These are phyloP conservation scores for Cyclotella baltica DNA, from an alignment of 108 stramenopile genomes.

Conservation along the genomic window DNA sequence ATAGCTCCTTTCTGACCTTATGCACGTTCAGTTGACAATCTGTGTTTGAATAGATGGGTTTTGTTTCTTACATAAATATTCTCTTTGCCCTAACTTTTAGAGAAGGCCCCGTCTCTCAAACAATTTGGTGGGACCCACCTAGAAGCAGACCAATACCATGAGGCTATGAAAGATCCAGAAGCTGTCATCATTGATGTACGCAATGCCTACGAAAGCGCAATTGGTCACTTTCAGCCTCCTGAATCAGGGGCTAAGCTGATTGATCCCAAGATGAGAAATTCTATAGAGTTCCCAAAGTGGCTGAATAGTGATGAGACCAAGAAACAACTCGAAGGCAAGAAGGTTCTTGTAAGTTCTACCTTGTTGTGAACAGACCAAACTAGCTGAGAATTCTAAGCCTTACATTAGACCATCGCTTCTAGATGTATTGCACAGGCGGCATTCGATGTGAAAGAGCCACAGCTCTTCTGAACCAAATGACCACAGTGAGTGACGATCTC, in stretches of 20 bases:
- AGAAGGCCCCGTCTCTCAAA: slow-evolving; percentile 66
- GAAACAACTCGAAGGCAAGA: slow-evolving; percentile 71
- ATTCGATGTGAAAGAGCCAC: slow-evolving; percentile 84
- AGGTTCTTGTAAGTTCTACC: slow-evolving; percentile 43
- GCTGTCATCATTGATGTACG: slow-evolving; percentile 89
- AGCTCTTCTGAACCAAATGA: slow-evolving; percentile 76
- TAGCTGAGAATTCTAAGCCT: not conserved
- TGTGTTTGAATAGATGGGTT: no score
- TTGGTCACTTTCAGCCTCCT: slow-evolving; percentile 76
- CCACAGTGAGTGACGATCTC: slow-evolving; percentile 40
- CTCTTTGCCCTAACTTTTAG: slow-evolving; percentile 3
- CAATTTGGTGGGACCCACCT: slow-evolving; percentile 72
- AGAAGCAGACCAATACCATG: slow-evolving; percentile 79
- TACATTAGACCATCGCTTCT: not conserved
- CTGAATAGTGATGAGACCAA: slow-evolving; percentile 67
- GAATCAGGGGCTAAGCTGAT: slow-evolving; percentile 65
- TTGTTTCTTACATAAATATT: no score
- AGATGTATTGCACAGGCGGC: slow-evolving; percentile 79
- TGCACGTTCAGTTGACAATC: no score
- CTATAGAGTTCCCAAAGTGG: slow-evolving; percentile 81
- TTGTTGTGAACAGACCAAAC: not conserved
- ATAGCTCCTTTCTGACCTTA: slow-evolving; percentile 30
- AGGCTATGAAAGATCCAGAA: slow-evolving; percentile 67
- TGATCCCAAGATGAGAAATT: slow-evolving; percentile 82
- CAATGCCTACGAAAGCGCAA: slow-evolving; percentile 77